phyloP scores from a whole-genome alignment of 805 yeast species.

The Nakazawaea ambrosiae region DNA sequence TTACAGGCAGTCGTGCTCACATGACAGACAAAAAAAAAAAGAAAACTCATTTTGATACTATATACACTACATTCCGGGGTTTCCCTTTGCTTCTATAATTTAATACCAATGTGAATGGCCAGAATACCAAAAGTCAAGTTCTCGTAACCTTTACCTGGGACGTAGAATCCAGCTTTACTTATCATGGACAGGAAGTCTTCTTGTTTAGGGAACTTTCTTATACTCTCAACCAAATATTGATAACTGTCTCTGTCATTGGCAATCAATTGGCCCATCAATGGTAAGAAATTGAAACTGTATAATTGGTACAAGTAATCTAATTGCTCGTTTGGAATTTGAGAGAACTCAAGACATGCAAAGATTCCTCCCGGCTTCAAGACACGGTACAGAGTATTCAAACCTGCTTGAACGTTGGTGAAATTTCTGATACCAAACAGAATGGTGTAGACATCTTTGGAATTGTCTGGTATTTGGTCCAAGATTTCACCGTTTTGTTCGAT shows the following conservation, averaged over 20 bases:
- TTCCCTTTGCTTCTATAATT: no score
- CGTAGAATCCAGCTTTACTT: slow-evolving; percentile 88
- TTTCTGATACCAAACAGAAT: slow-evolving; percentile 97
- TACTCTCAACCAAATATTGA: slow-evolving; percentile 93
- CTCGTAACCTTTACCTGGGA: slow-evolving; percentile 89
- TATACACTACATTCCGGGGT: no score
- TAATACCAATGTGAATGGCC: slow-evolving; percentile 92
- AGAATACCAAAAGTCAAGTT: slow-evolving; percentile 92
- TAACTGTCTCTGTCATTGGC: slow-evolving; percentile 96
- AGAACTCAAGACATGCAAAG: slow-evolving; percentile 92
- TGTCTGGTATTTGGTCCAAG: slow-evolving; percentile 74
- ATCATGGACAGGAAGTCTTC: slow-evolving; percentile 89
- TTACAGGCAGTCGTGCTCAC: no score
- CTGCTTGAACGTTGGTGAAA: slow-evolving; percentile 91
- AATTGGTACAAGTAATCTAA: slow-evolving; percentile 75
- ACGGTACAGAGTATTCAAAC: slow-evolving; percentile 90
- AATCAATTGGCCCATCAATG: slow-evolving; percentile 91
- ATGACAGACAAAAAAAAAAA: no score
- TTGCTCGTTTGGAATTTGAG: slow-evolving; percentile 77
- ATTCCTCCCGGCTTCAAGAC: slow-evolving; percentile 97
- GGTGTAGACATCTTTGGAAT: slow-evolving; percentile 91
- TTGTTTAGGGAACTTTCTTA: slow-evolving; percentile 86
- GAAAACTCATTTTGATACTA: no score
- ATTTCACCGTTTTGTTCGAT: slow-evolving; percentile 90
- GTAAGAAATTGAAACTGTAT: slow-evolving; percentile 82